A percentile compares a stretch with the other conserved stretches of the same genome.
Evolutionary conservation across 2,329 filamentous ascomycete species (phyloP).

Genomic region (Beauveria australis): DNA sequence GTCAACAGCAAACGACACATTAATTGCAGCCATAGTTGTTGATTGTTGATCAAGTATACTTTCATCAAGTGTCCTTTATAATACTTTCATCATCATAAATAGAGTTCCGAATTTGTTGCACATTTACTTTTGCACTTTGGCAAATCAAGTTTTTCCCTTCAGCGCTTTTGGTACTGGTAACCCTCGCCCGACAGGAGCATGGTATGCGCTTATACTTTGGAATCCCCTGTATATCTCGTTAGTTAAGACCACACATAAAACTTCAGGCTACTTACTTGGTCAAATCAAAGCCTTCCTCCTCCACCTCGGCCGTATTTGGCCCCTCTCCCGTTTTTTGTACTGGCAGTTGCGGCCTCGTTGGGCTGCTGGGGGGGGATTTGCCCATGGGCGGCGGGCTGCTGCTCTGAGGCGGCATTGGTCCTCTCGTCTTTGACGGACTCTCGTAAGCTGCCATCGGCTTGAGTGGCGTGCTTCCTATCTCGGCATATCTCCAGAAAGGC

Average conservation of each 20-base stretch:
- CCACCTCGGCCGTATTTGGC: slow-evolving; percentile 19
- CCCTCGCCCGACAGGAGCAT: slow-evolving; percentile 44
- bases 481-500: slow-evolving; percentile 82
- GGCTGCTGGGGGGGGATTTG: slow-evolving; percentile 47
- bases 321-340: slow-evolving; percentile 20
- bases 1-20: no score
- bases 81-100: neutral
- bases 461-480: slow-evolving; percentile 65
- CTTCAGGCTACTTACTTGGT: slow-evolving; percentile 41
- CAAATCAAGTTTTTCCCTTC: slow-evolving; percentile 24
- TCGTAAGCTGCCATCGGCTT: slow-evolving; percentile 42
- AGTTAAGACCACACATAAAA: slow-evolving; percentile 14
- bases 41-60: no score
- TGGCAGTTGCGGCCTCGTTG: slow-evolving; percentile 33
- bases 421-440: slow-evolving; percentile 47
- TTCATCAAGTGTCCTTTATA: no score
- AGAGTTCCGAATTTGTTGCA: neutral
- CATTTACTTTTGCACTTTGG: no score
- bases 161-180: slow-evolving; percentile 35
- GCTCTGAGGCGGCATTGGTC: slow-evolving; percentile 38
- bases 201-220: slow-evolving; percentile 56
- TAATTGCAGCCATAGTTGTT: no score
- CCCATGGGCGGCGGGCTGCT: slow-evolving; percentile 47
- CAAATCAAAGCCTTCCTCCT: slow-evolving; percentile 48
- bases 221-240: slow-evolving; percentile 41